Conservation (phyloP, 176 grass and related monocot species). For the Triticum turgidum region DNA sequence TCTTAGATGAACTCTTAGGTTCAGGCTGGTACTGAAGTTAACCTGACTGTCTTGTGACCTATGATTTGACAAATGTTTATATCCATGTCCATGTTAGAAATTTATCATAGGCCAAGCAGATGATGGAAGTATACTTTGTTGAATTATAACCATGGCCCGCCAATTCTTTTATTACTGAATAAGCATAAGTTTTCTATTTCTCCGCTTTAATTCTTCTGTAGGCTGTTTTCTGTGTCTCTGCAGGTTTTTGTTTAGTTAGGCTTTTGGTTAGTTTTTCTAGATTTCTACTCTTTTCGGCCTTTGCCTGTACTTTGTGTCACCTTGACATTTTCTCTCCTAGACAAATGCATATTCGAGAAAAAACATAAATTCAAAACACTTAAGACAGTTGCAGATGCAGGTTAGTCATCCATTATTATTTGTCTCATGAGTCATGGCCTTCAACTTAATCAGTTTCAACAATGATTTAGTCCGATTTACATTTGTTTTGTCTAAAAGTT, state of each 20-base stretch:
- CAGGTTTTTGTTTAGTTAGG: neutral
- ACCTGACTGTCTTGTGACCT: neutral
- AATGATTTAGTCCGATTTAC: neutral
- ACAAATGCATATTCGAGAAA: neutral
- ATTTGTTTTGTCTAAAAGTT: neutral
- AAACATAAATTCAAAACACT: neutral
- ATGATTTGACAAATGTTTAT: conserved; percentile 13
- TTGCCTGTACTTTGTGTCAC: neutral
- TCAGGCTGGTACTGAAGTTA: neutral
- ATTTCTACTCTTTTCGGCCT: neutral
- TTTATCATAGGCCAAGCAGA: conserved; percentile 2
- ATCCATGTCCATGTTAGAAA: neutral
- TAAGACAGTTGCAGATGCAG: conserved; percentile 13
- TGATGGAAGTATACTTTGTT: neutral
- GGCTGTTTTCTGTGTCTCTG: neutral
- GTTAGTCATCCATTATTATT: conserved; percentile 13
- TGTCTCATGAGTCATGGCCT: neutral
- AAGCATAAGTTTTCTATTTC: neutral
- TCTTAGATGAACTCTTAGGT: neutral
- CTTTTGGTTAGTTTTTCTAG: neutral
- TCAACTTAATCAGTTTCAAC: neutral
- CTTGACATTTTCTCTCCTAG: neutral
- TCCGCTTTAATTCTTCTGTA: neutral
- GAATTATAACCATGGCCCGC: neutral
- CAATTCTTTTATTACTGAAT: conserved; percentile 9